A percentile compares a stretch with the other conserved stretches of the same genome.
phyloP scores from a whole-genome alignment of 108 stramenopile species.

The Pseudonitzschia multistriata region DNA sequence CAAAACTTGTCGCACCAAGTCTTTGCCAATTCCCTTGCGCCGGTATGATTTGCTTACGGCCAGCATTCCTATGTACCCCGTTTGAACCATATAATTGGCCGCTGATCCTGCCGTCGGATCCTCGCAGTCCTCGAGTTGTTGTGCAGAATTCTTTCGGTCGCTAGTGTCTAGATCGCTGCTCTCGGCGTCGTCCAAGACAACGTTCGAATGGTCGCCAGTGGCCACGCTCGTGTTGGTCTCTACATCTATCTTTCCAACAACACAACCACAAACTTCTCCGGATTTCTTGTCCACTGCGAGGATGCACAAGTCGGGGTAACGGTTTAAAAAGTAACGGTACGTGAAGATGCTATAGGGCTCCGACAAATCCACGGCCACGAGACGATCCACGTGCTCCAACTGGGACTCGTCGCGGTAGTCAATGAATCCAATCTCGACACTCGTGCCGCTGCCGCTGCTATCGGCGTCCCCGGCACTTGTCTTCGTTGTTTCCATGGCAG shows the following conservation, averaged over 20 bases:
- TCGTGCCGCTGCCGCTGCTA: neutral
- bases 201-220: neutral
- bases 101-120: conserved; percentile 3
- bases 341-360: conserved; percentile 91
- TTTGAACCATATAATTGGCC: conserved; percentile 4
- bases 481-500: neutral
- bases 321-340: conserved; percentile 83
- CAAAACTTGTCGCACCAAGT: conserved; percentile 64
- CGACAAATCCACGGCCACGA: conserved; percentile 77
- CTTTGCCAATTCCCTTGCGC: conserved; percentile 77
- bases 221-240: conserved; percentile 33
- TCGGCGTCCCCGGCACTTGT: neutral
- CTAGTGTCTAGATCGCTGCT: neutral
- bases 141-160: neutral
- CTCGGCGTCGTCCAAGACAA: neutral
- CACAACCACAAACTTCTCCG: conserved; percentile 76
- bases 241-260: conserved; percentile 82
- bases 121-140: neutral
- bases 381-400: conserved; percentile 69
- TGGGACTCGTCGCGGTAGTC: conserved; percentile 79
- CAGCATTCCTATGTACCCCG: conserved; percentile 83
- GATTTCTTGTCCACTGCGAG: conserved; percentile 52
- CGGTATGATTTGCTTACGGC: conserved; percentile 69
- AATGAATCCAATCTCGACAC: conserved; percentile 50
- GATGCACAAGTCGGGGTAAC: conserved; percentile 84